phyloP scores from a whole-genome alignment of 148 eudicot species.

The Amaranthus palmeri region DNA sequence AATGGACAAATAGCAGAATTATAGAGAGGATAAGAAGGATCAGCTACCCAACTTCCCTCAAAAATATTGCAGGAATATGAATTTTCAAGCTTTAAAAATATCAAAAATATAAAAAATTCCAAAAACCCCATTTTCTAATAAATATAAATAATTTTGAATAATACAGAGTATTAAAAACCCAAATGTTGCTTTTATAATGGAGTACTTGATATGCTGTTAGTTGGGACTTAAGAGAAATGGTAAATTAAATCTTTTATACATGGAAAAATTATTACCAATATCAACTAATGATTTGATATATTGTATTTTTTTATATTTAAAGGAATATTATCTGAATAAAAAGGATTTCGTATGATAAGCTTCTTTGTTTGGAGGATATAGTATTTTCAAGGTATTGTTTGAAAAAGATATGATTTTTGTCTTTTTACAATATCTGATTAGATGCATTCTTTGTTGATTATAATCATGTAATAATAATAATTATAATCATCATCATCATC shows the following conservation, averaged over 20 bases:
- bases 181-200: background rate
- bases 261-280: background rate
- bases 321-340: background rate
- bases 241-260: background rate
- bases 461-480: no score
- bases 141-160: no score
- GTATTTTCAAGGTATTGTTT: background rate
- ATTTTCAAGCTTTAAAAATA: background rate
- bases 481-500: no score
- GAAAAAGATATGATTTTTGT: background rate
- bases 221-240: background rate
- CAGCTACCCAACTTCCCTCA: constrained; percentile 38
- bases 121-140: background rate
- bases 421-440: background rate
- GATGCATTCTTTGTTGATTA: no score
- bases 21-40: constrained; percentile 31
- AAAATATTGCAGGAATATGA: constrained; percentile 22
- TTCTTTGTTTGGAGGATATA: background rate
- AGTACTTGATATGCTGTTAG: background rate
- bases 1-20: constrained; percentile 25
- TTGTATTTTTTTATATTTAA: background rate
- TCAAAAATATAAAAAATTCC: background rate
- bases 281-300: background rate
- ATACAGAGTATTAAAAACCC: background rate
- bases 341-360: background rate